phyloP scores from a whole-genome alignment of 2,329 filamentous ascomycete species.

The Colletotrichum sidae region DNA sequence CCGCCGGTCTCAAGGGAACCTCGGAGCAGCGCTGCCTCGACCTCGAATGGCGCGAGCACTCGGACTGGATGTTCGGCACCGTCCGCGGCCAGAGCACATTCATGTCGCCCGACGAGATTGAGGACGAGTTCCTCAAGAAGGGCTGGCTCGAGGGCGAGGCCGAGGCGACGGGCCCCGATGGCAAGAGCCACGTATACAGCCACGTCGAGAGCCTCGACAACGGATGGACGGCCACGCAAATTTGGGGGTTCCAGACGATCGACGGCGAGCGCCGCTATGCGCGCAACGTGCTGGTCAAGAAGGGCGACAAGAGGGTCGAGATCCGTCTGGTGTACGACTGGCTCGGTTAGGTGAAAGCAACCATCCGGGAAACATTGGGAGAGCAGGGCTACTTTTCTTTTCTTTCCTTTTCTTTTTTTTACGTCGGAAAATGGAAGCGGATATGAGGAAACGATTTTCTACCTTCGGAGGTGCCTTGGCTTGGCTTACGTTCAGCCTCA shows the following conservation, averaged over 20 bases:
- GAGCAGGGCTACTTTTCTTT: conserved; percentile 13
- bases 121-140: conserved; percentile 66
- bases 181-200: conserved; percentile 74
- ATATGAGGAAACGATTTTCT: too few relatives aligned
- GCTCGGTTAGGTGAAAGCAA: conserved; percentile 38
- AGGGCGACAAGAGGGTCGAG: conserved; percentile 60
- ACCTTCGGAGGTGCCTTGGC: too few relatives aligned
- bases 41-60: conserved; percentile 69
- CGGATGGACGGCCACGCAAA: conserved; percentile 67
- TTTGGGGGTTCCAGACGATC: conserved; percentile 70
- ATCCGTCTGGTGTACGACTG: conserved; percentile 70
- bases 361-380: conserved; percentile 27
- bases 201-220: conserved; percentile 64
- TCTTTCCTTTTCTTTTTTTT: background rate
- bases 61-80: conserved; percentile 83
- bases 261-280: conserved; percentile 64
- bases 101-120: conserved; percentile 58
- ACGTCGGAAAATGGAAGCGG: too few relatives aligned
- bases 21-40: conserved; percentile 67
- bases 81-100: conserved; percentile 71
- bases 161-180: conserved; percentile 64
- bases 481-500: too few relatives aligned
- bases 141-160: conserved; percentile 70
- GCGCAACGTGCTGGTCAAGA: conserved; percentile 65
- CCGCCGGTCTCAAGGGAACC: conserved; percentile 77